Evolutionary conservation across 139 green algal genomes (phyloP).

Genomic region (Diplosphaera chodatii): DNA sequence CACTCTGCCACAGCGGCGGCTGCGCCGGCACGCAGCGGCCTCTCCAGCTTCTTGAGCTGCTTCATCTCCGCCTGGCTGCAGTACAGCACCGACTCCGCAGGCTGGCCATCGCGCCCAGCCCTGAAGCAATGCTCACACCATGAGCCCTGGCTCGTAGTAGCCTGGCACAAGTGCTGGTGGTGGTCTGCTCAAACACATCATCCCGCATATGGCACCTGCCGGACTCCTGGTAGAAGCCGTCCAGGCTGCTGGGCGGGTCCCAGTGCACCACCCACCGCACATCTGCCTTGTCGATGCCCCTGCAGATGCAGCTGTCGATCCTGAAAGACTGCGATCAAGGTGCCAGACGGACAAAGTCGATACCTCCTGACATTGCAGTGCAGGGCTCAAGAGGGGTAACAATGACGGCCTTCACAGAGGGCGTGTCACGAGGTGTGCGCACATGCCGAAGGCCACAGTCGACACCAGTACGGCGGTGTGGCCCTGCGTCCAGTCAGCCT

Average conservation of each 20-base stretch:
- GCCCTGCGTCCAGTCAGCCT: conserved; percentile 47
- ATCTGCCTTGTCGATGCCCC: conserved; percentile 65
- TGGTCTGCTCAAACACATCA: too few species aligned
- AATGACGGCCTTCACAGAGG: too few species aligned
- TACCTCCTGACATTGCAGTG: too few species aligned
- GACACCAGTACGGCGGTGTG: conserved; percentile 44
- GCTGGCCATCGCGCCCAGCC: too few species aligned
- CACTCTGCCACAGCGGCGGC: conserved; percentile 20
- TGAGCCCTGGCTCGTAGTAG: too few species aligned
- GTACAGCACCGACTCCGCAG: conserved; percentile 46
- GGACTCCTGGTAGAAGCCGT: conserved; percentile 57
- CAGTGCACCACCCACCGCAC: conserved; percentile 75
- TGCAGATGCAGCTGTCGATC: conserved; percentile 8
- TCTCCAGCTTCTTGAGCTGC: conserved; percentile 33
- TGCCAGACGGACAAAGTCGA: too few species aligned
- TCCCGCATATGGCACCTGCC: too few species aligned
- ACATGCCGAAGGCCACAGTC: conserved; percentile 56
- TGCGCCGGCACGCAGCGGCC: conserved; percentile 21
- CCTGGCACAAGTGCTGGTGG: too few species aligned
- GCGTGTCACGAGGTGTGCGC: neutral
- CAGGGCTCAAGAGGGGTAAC: too few species aligned
- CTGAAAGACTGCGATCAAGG: too few species aligned
- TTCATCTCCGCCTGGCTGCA: conserved; percentile 37
- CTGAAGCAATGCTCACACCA: too few species aligned
- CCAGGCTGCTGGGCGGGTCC: conserved; percentile 52